Conservation (phyloP, 1,139 yeast species). For the Debaryomycetaceae sp. region DNA sequence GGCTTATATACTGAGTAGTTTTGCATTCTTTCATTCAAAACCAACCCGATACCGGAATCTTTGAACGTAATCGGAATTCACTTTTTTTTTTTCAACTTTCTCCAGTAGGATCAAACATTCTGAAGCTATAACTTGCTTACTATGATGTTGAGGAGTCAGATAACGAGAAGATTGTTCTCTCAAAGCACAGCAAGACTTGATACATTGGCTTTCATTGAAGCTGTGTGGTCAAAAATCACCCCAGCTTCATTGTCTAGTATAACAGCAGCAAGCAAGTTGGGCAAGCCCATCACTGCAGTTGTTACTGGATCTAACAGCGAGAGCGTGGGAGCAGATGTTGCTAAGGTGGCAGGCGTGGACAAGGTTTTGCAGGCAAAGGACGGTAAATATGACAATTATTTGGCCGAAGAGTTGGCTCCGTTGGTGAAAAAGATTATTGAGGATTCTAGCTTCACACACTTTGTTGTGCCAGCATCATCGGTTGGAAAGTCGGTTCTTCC, state of each 20-base stretch:
- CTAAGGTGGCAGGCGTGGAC: constrained; percentile 36
- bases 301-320: constrained; percentile 54
- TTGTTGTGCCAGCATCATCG: constrained; percentile 78
- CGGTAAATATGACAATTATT: constrained; percentile 48
- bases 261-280: constrained; percentile 61
- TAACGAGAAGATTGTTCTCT: constrained; percentile 30
- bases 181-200: constrained; percentile 23
- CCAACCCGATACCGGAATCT: not conserved
- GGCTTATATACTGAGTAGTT: too few relatives aligned
- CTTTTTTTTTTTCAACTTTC: not conserved
- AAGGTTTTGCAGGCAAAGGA: constrained; percentile 53
- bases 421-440: constrained; percentile 46
- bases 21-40: too few relatives aligned
- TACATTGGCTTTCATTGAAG: constrained; percentile 76
- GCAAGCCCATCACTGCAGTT: constrained; percentile 63
- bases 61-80: not conserved
- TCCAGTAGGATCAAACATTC: too few relatives aligned
- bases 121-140: too few relatives aligned
- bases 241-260: constrained; percentile 68
- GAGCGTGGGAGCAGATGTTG: constrained; percentile 33
- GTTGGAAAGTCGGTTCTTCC: constrained; percentile 87
- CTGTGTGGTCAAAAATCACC: constrained; percentile 48
- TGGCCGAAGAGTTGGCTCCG: constrained; percentile 69
- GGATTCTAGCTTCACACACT: constrained; percentile 56
- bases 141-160: constrained; percentile 17